Percentiles rank a stretch among this genome's conserved stretches.
Conservation (phyloP, 2,329 filamentous ascomycete species). For the Grosmannia penicillata region DNA sequence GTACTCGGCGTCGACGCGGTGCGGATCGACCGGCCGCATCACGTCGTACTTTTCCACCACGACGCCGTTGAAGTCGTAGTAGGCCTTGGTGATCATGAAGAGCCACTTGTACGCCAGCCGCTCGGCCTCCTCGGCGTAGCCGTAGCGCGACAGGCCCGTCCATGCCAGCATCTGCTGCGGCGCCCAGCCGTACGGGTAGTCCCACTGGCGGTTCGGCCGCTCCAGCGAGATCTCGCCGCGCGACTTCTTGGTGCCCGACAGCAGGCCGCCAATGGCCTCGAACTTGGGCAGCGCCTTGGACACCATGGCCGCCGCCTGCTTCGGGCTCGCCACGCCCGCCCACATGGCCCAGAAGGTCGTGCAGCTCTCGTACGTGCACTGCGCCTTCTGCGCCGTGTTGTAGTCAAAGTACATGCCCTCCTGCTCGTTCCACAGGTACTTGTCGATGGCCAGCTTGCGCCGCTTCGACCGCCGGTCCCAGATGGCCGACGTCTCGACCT, state of each 20-base stretch:
- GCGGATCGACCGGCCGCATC: constrained; percentile 74
- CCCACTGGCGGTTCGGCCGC: constrained; percentile 92
- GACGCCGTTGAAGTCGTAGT: constrained; percentile 95
- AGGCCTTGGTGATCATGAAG: constrained; percentile 96
- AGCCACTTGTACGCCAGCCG: constrained; percentile 90
- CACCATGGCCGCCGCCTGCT: constrained; percentile 75
- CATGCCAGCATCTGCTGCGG: constrained; percentile 97
- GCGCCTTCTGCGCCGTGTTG: constrained; percentile 67
- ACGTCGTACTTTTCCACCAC: constrained; percentile 99
- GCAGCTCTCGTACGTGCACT: constrained; percentile 72
- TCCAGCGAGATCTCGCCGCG: constrained; percentile 66
- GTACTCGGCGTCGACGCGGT: constrained; percentile 92
- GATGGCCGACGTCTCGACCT: constrained; percentile 65
- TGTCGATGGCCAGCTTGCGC: constrained; percentile 76
- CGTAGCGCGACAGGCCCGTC: constrained; percentile 83
- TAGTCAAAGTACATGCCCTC: constrained; percentile 98
- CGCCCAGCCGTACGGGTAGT: constrained; percentile 96
- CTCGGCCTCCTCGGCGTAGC: constrained; percentile 81
- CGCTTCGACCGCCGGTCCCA: constrained; percentile 85
- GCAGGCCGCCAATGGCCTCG: constrained; percentile 73
- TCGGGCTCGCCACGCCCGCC: constrained; percentile 75
- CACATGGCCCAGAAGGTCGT: constrained; percentile 98
- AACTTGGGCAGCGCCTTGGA: constrained; percentile 71
- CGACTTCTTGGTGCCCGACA: constrained; percentile 81
- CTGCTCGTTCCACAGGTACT: constrained; percentile 83